Percentiles rank a stretch among this genome's conserved stretches.
phyloP scores from a whole-genome alignment of 2,329 filamentous ascomycete species.

The Penicillium sp. region DNA sequence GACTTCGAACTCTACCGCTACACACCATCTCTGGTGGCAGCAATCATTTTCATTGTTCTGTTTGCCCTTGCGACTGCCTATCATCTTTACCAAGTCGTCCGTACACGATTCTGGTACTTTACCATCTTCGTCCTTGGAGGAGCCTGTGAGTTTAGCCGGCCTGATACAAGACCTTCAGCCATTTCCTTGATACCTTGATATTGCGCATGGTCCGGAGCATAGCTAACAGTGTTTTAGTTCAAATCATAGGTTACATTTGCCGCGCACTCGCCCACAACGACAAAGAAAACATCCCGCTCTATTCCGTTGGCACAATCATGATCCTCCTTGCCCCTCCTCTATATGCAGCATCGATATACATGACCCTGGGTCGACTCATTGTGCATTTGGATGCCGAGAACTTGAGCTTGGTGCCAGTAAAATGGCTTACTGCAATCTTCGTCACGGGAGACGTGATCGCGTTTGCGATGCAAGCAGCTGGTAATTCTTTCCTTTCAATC shows the following conservation, averaged over 20 bases:
- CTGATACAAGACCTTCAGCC: not conserved
- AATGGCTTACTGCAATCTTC: constrained; percentile 42
- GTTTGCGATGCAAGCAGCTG: constrained; percentile 38
- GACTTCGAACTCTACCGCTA: constrained; percentile 15
- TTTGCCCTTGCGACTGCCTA: constrained; percentile 11
- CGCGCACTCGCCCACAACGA: constrained; percentile 14
- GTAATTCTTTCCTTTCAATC: not conserved
- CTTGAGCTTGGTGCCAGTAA: constrained; percentile 36
- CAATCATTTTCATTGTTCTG: constrained; percentile 18
- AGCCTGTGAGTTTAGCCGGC: constrained; percentile 7
- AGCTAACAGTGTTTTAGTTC: constrained; percentile 7
- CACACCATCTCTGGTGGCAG: constrained; percentile 20
- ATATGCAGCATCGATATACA: constrained; percentile 45
- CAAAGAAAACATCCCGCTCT: constrained; percentile 16
- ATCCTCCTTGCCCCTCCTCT: constrained; percentile 43
- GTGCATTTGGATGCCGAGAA: constrained; percentile 34
- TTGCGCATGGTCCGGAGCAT: not conserved
- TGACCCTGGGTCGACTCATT: constrained; percentile 41
- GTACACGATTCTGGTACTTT: constrained; percentile 9
- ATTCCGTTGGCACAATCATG: constrained; percentile 38
- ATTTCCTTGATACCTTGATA: not conserved
- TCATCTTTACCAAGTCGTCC: constrained; percentile 11
- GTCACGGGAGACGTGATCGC: constrained; percentile 42
- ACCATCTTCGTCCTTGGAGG: constrained; percentile 14
- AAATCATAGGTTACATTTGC: constrained; percentile 14